Evolutionary conservation across 192 early-diverging fungal species (phyloP).

Genomic region (Coemansia sp.): DNA sequence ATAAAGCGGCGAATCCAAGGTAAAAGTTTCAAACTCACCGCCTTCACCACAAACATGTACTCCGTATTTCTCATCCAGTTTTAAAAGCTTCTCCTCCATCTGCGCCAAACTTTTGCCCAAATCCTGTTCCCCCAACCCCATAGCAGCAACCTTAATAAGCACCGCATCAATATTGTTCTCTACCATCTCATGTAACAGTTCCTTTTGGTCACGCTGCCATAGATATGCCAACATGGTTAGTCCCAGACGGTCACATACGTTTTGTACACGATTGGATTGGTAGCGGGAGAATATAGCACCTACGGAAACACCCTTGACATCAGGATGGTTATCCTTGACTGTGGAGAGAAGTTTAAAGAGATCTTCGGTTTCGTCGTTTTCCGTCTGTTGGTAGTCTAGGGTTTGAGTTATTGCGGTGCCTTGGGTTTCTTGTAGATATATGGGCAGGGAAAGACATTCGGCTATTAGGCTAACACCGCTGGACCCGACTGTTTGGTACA

Average conservation of each 20-base stretch:
- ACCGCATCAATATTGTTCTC: constrained; percentile 73
- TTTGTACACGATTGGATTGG: constrained; percentile 94
- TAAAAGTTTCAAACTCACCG: constrained; percentile 95
- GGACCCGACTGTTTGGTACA: constrained; percentile 98
- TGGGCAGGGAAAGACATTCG: constrained; percentile 82
- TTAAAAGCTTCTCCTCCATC: constrained; percentile 74
- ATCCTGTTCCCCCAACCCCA: constrained; percentile 64
- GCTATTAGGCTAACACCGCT: constrained; percentile 80
- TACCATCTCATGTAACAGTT: constrained; percentile 86
- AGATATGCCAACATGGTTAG: constrained; percentile 82
- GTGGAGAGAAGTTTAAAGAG: constrained; percentile 69
- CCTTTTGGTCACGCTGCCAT: constrained; percentile 85
- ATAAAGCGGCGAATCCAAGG: constrained; percentile 90
- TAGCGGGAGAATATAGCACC: constrained; percentile 97
- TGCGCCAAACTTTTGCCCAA: constrained; percentile 77
- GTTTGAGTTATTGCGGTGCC: constrained; percentile 67
- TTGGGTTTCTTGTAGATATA: constrained; percentile 74
- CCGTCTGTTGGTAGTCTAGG: constrained; percentile 66
- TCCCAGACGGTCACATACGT: constrained; percentile 89
- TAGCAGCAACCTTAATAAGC: constrained; percentile 90
- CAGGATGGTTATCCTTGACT: constrained; percentile 72
- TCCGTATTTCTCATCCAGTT: constrained; percentile 69
- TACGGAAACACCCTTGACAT: constrained; percentile 82
- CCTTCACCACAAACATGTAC: constrained; percentile 95
- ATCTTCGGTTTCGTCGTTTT: constrained; percentile 94